phyloP scores from a whole-genome alignment of 805 yeast species.

The Yarrowia phangngaensis region DNA sequence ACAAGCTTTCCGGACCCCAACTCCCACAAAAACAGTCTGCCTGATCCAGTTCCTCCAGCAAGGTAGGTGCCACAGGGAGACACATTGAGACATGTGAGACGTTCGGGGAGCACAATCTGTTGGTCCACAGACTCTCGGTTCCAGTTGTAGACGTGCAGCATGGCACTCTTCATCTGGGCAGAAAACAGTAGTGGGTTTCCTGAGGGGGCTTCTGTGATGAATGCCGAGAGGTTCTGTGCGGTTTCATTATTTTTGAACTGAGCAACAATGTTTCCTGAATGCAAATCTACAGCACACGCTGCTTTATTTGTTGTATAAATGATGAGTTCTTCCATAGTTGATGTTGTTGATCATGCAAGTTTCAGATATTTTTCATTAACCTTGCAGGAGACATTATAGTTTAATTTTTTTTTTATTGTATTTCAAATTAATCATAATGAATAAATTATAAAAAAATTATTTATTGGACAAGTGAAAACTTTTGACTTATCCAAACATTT shows the following conservation, averaged over 20 bases:
- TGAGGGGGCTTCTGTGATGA: constrained; percentile 9
- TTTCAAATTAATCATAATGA: too few relatives aligned
- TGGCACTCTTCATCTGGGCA: constrained; percentile 66
- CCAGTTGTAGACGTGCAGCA: constrained; percentile 66
- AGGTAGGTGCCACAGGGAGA: constrained; percentile 46
- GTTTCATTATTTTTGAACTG: constrained; percentile 13
- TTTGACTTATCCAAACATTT: too few relatives aligned
- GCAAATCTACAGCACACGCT: constrained; percentile 17
- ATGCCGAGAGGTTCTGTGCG: constrained; percentile 28
- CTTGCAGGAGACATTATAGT: too few relatives aligned
- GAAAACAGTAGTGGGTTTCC: constrained; percentile 35
- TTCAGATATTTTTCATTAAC: constrained; percentile 13
- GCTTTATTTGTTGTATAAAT: constrained; percentile 16
- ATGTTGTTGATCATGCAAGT: background rate
- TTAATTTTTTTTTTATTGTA: too few relatives aligned
- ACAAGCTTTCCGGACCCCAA: constrained; percentile 69
- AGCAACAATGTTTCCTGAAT: constrained; percentile 14
- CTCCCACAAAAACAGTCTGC: constrained; percentile 83
- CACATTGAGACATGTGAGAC: constrained; percentile 54
- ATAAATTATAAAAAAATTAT: too few relatives aligned
- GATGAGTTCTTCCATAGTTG: constrained; percentile 20
- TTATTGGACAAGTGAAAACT: too few relatives aligned
- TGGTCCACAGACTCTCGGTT: constrained; percentile 70
- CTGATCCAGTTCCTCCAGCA: constrained; percentile 70
- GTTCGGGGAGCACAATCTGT: constrained; percentile 80